phyloP scores from a whole-genome alignment of 2,329 filamentous ascomycete species.

The Microsporum ferrugineum region DNA sequence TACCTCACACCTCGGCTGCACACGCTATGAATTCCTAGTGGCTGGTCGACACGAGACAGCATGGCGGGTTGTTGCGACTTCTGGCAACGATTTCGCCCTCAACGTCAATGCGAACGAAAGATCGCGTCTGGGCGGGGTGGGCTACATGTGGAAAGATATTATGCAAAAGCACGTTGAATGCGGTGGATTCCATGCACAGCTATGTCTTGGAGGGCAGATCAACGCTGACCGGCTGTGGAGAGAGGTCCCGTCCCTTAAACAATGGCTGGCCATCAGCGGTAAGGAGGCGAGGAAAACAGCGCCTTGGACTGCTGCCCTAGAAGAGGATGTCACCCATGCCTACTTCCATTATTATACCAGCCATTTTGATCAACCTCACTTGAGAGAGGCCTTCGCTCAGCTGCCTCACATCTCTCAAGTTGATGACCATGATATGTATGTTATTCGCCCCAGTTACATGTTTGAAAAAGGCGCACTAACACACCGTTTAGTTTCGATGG shows the following conservation, averaged over 20 bases:
- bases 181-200: conserved; percentile 86
- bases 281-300: conserved; percentile 87
- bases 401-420: conserved; percentile 89
- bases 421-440: conserved; percentile 96
- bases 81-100: conserved; percentile 88
- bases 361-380: conserved; percentile 91
- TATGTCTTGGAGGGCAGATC: conserved; percentile 87
- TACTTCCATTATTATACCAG: conserved; percentile 99
- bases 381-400: conserved; percentile 92
- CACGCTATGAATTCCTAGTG: conserved; percentile 93
- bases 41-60: conserved; percentile 80
- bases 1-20: conserved; percentile 91
- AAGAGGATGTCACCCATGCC: conserved; percentile 89
- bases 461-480: conserved; percentile 7
- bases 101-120: conserved; percentile 79
- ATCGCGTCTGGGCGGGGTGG: conserved; percentile 71
- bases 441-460: conserved; percentile 18
- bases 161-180: conserved; percentile 95
- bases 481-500: conserved; percentile 65
- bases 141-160: conserved; percentile 98
- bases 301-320: conserved; percentile 83
- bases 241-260: conserved; percentile 82
- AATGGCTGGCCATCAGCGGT: conserved; percentile 87
- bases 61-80: conserved; percentile 94
- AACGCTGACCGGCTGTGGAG: conserved; percentile 95